These are phyloP conservation scores for Pseudopyricularia cyperi DNA, from an alignment of 2,329 filamentous ascomycete species.

Conservation along the genomic window DNA sequence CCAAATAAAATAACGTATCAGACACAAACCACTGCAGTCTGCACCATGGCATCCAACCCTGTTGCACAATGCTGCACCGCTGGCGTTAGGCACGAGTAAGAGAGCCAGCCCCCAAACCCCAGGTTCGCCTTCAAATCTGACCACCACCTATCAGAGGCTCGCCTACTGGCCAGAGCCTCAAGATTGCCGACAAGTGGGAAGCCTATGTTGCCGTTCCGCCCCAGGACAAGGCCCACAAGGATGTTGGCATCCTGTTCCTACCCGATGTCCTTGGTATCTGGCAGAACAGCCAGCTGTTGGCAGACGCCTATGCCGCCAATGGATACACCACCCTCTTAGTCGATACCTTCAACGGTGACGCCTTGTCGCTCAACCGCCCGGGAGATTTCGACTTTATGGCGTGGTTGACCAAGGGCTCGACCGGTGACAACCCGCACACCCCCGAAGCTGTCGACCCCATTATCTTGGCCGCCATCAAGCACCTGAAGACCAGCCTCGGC, in stretches of 20 bases:
- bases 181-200: constrained; percentile 28
- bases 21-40: not conserved
- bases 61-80: constrained; percentile 38
- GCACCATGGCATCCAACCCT: constrained; percentile 38
- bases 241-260: constrained; percentile 29
- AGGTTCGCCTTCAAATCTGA: constrained; percentile 1
- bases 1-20: not conserved
- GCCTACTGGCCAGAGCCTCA: constrained; percentile 31
- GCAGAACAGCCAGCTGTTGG: constrained; percentile 51
- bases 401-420: constrained; percentile 29
- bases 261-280: constrained; percentile 39
- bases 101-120: constrained; percentile 6
- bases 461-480: constrained; percentile 37
- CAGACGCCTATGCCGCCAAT: constrained; percentile 62
- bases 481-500: constrained; percentile 40
- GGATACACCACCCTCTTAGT: constrained; percentile 58
- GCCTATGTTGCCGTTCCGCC: constrained; percentile 38
- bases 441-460: constrained; percentile 30
- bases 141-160: constrained; percentile 24
- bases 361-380: constrained; percentile 35
- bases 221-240: constrained; percentile 23
- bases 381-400: constrained; percentile 24
- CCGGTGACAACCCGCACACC: constrained; percentile 37
- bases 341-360: constrained; percentile 58
- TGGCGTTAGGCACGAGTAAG: constrained; percentile 41